Base-by-base conservation (phyloP, 2,329 filamentous ascomycete species). In the Sclerotinia borealis region DNA sequence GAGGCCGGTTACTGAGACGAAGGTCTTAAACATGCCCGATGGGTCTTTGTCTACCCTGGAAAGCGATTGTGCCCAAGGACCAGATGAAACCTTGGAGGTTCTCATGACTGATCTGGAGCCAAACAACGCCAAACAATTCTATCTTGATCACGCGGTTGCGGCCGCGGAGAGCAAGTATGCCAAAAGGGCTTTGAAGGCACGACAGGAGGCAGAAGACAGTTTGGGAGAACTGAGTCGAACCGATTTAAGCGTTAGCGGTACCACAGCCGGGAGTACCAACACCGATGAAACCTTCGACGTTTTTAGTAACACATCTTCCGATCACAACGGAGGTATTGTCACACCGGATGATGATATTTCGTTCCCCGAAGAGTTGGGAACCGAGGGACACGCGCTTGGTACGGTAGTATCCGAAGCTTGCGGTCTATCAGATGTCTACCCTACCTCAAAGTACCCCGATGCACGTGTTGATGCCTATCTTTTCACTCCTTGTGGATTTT, bases 401-500 rank as follows among this genome's bases (percentile, higher is more conserved):
- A 95, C 92, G 4, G 88, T 97, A 48, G 92, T 99, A 52, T 95
- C 93, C 19, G 91, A 98, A 71, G 83, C 83, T 65, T 98, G 92
- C 76, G 95, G 95, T 58, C 84, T 99, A 54, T 89, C 92, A 22
- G 88, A 92, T 66, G 87, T 99, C 66, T 99, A 98, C 72, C 90
- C 95, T 6, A 87, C 85, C 50, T 87, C 86, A 64, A 88, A 89
- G 76, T 98, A 96, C 74, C 93, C 95, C 0, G 93, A 97, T 70
- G 90, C 95, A 27, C 90, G 91, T 64, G 91, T 99, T 69, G 95
- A 99, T 71, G 92, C 95, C 27, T 99, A 98, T 76, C 85, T 97
- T 61, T 99, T 99, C 80, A 92, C 90, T 0, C 95, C 95, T 0
- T 99, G 95, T 73, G 95, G 95, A 64, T 99, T 96, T 78, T 97